phyloP scores from a whole-genome alignment of 768 basidiomycete species.

The Trametes villosa region DNA sequence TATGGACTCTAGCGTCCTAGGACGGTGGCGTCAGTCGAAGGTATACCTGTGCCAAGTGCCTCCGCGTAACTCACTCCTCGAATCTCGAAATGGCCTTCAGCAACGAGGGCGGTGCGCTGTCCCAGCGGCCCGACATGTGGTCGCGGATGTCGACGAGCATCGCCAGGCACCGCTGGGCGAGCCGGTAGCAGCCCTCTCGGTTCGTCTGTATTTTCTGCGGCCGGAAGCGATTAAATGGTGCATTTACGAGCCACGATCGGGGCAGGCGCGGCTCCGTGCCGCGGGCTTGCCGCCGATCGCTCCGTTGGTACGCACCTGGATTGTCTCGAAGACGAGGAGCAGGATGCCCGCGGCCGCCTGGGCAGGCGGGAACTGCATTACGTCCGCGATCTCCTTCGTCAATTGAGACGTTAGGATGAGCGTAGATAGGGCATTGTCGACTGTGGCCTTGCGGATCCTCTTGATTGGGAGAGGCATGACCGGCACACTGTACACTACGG shows the following conservation, averaged over 20 bases:
- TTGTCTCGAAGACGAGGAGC: conserved; percentile 48
- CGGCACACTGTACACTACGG: neutral
- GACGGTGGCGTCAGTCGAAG: neutral
- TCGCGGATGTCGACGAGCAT: conserved; percentile 48
- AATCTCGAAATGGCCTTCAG: conserved; percentile 46
- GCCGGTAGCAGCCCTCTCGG: conserved; percentile 42
- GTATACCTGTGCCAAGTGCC: neutral
- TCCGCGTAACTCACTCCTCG: conserved; percentile 38
- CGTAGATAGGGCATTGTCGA: conserved; percentile 34
- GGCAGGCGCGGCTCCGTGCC: neutral
- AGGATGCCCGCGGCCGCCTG: conserved; percentile 45
- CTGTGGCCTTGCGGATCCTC: conserved; percentile 29
- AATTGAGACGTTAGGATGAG: conserved; percentile 37
- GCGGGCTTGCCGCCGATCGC: neutral
- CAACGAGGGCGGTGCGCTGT: conserved; percentile 45
- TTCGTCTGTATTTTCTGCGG: conserved; percentile 40
- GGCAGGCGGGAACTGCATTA: conserved; percentile 48
- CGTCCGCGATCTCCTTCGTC: conserved; percentile 37
- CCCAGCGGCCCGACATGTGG: conserved; percentile 50
- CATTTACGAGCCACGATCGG: neutral
- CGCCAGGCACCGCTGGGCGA: conserved; percentile 46
- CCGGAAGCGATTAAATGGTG: neutral
- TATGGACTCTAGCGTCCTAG: conserved; percentile 44
- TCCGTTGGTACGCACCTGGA: conserved; percentile 40
- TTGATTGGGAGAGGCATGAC: conserved; percentile 2